Conservation (phyloP, 2,329 filamentous ascomycete species). For the Metarhizium anisopliae region DNA sequence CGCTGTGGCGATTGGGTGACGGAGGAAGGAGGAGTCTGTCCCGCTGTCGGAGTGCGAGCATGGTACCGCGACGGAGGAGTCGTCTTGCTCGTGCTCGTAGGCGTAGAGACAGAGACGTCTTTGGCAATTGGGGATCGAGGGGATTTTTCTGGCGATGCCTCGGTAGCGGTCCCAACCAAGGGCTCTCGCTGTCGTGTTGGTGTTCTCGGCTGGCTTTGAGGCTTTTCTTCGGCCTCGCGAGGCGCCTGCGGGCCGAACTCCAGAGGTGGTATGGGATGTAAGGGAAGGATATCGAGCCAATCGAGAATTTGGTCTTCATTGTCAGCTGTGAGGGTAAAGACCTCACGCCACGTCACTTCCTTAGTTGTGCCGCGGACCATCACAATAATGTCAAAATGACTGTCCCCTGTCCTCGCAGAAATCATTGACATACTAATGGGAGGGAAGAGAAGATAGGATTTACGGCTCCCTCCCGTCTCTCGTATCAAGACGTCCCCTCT, state of each 20-base stretch:
- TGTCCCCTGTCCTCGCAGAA: conserved; percentile 71
- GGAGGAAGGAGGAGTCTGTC: neutral
- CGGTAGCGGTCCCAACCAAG: neutral
- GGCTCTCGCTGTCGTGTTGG: conserved; percentile 24
- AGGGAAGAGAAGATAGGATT: conserved; percentile 80
- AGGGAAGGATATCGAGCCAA: conserved; percentile 74
- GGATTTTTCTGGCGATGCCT: conserved; percentile 16
- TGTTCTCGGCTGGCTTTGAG: conserved; percentile 6
- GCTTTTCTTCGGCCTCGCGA: conserved; percentile 21
- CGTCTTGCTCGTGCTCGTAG: conserved; percentile 14
- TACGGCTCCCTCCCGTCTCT: conserved; percentile 68
- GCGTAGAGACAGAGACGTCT: conserved; percentile 6
- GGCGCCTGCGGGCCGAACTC: conserved; percentile 20
- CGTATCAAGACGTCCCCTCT: conserved; percentile 85
- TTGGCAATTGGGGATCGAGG: conserved; percentile 13
- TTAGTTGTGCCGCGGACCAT: conserved; percentile 72
- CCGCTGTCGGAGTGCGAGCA: conserved; percentile 7
- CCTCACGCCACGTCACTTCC: conserved; percentile 69
- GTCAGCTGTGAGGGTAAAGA: conserved; percentile 68
- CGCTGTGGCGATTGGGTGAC: neutral
- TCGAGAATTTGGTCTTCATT: conserved; percentile 71
- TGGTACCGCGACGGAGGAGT: conserved; percentile 17
- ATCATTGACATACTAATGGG: conserved; percentile 65
- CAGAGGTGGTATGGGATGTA: conserved; percentile 38
- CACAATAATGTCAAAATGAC: conserved; percentile 63